These are phyloP conservation scores for Platanthera zijinensis DNA, from an alignment of 106 monocot species.

Conservation along the genomic window DNA sequence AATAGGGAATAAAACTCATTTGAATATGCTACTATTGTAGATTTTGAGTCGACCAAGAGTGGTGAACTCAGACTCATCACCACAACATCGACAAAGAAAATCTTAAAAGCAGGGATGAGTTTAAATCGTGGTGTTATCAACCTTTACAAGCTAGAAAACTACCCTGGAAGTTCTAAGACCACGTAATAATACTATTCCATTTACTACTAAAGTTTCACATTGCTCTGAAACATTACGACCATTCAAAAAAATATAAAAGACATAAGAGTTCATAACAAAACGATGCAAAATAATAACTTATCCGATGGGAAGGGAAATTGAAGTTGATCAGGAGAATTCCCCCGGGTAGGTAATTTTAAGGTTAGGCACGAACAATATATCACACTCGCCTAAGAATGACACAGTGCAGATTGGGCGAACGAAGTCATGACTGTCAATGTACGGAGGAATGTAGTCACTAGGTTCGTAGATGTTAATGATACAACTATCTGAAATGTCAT, in stretches of 20 bases:
- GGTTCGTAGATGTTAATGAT: conserved; percentile 84
- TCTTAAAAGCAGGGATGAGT: too few species aligned
- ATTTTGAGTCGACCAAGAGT: conserved; percentile 70
- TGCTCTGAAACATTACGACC: too few species aligned
- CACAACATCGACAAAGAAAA: conserved; percentile 45
- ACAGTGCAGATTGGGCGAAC: conserved; percentile 69
- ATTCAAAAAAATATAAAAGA: too few species aligned
- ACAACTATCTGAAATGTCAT: conserved; percentile 78
- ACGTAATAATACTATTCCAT: too few species aligned
- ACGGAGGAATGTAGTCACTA: conserved; percentile 86
- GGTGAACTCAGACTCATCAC: conserved; percentile 58
- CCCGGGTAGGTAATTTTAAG: conserved; percentile 42
- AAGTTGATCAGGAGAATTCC: conserved; percentile 44
- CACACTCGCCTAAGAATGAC: conserved; percentile 79
- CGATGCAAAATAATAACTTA: conserved; percentile 7
- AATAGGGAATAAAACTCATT: conserved; percentile 54
- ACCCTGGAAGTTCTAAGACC: too few species aligned
- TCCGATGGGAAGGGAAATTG: conserved; percentile 76
- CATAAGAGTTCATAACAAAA: too few species aligned
- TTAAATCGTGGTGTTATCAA: too few species aligned
- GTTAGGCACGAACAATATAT: conserved; percentile 71
- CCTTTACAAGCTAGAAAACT: too few species aligned
- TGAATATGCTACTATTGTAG: conserved; percentile 35
- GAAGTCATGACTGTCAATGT: conserved; percentile 87
- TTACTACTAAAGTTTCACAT: too few species aligned